Conservation (phyloP, 2,329 filamentous ascomycete genomes). For the Alternaria rosae region DNA sequence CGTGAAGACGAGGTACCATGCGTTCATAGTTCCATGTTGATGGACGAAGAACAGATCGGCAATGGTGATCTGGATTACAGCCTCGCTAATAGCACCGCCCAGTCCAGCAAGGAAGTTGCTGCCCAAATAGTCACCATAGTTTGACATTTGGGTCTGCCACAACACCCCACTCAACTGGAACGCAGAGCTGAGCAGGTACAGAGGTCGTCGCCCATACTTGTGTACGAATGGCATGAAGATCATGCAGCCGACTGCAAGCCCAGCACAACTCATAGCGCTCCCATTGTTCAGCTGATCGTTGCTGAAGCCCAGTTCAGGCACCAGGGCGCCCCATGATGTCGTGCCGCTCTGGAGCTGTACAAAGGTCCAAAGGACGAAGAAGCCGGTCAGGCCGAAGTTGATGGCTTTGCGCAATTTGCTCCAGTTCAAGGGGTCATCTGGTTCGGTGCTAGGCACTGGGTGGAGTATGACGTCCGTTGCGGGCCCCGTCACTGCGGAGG, state of each 20-base stretch:
- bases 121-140: conserved; percentile 53
- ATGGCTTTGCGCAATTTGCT: conserved; percentile 50
- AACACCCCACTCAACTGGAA: conserved; percentile 49
- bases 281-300: conserved; percentile 52
- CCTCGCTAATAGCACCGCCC: conserved; percentile 54
- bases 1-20: conserved; percentile 53
- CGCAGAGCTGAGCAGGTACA: conserved; percentile 55
- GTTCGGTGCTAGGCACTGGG: conserved; percentile 17
- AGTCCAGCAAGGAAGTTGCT: conserved; percentile 56
- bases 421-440: conserved; percentile 51
- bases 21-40: conserved; percentile 58
- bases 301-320: conserved; percentile 54
- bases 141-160: conserved; percentile 56
- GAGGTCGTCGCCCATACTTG: conserved; percentile 56
- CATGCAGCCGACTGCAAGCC: conserved; percentile 53
- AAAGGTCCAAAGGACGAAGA: conserved; percentile 55
- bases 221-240: conserved; percentile 57
- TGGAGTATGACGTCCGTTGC: conserved; percentile 15
- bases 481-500: conserved; percentile 3
- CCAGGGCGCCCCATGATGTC: conserved; percentile 54
- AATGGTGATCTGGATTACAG: conserved; percentile 58
- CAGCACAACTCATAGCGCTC: conserved; percentile 55
- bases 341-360: conserved; percentile 53
- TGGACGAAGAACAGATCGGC: conserved; percentile 60
- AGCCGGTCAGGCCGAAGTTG: conserved; percentile 54